phyloP scores from a whole-genome alignment of 805 yeast genomes.

The Saccharomycopsis malanga region DNA sequence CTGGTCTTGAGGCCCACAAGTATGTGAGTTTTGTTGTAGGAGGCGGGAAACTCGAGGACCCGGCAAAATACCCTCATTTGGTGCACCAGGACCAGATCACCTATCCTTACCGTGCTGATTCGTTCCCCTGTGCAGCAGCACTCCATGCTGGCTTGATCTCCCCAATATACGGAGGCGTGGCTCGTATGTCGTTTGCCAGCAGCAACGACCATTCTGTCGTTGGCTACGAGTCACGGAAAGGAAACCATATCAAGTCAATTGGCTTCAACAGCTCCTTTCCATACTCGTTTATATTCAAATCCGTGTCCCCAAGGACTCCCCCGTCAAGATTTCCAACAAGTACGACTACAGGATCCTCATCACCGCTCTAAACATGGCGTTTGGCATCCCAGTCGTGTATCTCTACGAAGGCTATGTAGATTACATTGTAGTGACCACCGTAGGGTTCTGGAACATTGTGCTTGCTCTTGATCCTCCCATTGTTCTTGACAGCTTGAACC shows the following conservation, averaged over 20 bases:
- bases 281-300: constrained; percentile 55
- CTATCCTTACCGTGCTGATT: constrained; percentile 76
- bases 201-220: constrained; percentile 29
- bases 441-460: constrained; percentile 80
- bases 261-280: constrained; percentile 70
- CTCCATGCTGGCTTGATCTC: constrained; percentile 78
- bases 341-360: constrained; percentile 60
- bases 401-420: constrained; percentile 40
- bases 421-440: constrained; percentile 53
- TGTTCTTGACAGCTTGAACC: constrained; percentile 35
- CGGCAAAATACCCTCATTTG: constrained; percentile 17
- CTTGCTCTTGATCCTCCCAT: constrained; percentile 77
- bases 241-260: constrained; percentile 38
- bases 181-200: constrained; percentile 51
- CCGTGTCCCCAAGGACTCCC: background rate
- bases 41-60: constrained; percentile 45
- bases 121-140: constrained; percentile 86
- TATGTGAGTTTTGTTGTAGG: constrained; percentile 73
- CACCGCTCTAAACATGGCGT: constrained; percentile 47
- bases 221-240: constrained; percentile 40
- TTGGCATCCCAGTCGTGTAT: constrained; percentile 58
- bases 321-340: constrained; percentile 44
- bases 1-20: constrained; percentile 61
- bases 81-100: constrained; percentile 32
- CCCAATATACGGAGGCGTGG: constrained; percentile 74